phyloP scores from a whole-genome alignment of 2,329 filamentous ascomycete genomes.

The Curvularia eragrostidis region DNA sequence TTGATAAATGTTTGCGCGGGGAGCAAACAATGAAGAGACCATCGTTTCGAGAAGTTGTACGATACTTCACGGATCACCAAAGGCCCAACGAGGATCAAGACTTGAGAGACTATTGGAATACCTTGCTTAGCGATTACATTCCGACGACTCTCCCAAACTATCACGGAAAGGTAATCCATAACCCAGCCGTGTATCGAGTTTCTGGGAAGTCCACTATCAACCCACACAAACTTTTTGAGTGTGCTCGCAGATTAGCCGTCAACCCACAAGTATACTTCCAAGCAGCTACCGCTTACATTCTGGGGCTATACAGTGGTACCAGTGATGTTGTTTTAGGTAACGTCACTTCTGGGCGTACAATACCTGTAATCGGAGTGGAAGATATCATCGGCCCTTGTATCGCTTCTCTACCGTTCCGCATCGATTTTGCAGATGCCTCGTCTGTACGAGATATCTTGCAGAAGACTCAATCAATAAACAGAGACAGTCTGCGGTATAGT shows the following conservation, averaged over 20 bases:
- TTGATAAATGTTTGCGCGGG: slow-evolving; percentile 60
- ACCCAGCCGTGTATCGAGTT: slow-evolving; percentile 17
- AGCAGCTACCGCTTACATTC: slow-evolving; percentile 70
- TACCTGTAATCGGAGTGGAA: slow-evolving; percentile 75
- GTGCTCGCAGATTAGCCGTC: slow-evolving; percentile 50
- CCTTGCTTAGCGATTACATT: slow-evolving; percentile 65
- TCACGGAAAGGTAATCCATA: slow-evolving; percentile 46
- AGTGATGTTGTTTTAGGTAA: slow-evolving; percentile 76
- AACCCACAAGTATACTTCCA: slow-evolving; percentile 79
- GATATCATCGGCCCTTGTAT: slow-evolving; percentile 81
- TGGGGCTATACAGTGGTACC: slow-evolving; percentile 68
- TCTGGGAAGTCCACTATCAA: slow-evolving; percentile 32
- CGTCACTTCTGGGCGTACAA: slow-evolving; percentile 80
- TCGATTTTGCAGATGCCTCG: slow-evolving; percentile 61
- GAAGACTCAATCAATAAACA: slow-evolving; percentile 69
- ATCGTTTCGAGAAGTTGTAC: slow-evolving; percentile 67
- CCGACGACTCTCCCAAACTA: slow-evolving; percentile 66
- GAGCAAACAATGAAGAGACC: slow-evolving; percentile 53
- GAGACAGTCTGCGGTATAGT: slow-evolving; percentile 69
- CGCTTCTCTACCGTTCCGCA: slow-evolving; percentile 74
- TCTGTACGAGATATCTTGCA: slow-evolving; percentile 67
- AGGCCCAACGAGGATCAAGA: background rate
- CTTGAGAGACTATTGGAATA: slow-evolving; percentile 69
- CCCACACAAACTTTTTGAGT: slow-evolving; percentile 15
- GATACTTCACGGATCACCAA: slow-evolving; percentile 52